A percentile compares a stretch with the other conserved stretches of the same genome.
Conservation (phyloP, 2,329 filamentous ascomycete genomes). For the Colletotrichum nymphaeae region DNA sequence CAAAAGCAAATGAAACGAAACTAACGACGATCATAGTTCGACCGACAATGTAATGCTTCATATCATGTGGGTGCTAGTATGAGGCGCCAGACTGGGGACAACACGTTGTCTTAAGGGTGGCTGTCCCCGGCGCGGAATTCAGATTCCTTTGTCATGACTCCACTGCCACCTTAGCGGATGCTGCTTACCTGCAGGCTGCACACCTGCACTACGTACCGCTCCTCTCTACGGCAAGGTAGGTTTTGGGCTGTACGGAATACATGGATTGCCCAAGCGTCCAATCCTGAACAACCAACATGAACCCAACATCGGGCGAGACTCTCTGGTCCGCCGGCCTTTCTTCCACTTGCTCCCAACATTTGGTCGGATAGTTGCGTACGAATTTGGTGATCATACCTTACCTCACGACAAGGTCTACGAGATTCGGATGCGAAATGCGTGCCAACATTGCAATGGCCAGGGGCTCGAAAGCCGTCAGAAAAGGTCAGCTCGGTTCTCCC, state of each 20-base stretch:
- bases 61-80: neutral
- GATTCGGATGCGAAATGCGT: neutral
- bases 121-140: neutral
- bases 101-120: neutral
- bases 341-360: neutral
- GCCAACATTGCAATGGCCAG: constrained; percentile 6
- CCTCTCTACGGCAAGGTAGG: neutral
- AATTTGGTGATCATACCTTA: neutral
- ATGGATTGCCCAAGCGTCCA: neutral
- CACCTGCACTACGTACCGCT: neutral
- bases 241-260: neutral
- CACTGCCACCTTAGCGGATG: neutral
- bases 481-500: constrained; percentile 6
- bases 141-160: constrained; percentile 7
- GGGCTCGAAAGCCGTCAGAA: constrained; percentile 25
- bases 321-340: neutral
- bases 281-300: neutral
- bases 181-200: neutral
- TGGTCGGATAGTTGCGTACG: neutral
- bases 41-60: neutral
- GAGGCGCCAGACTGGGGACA: neutral
- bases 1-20: neutral
- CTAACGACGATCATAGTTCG: neutral
- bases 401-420: neutral
- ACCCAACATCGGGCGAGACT: neutral